Evolutionary conservation across 1,284 basidiomycete genomes (phyloP).

Genomic region (Trichosporon ovoides): DNA sequence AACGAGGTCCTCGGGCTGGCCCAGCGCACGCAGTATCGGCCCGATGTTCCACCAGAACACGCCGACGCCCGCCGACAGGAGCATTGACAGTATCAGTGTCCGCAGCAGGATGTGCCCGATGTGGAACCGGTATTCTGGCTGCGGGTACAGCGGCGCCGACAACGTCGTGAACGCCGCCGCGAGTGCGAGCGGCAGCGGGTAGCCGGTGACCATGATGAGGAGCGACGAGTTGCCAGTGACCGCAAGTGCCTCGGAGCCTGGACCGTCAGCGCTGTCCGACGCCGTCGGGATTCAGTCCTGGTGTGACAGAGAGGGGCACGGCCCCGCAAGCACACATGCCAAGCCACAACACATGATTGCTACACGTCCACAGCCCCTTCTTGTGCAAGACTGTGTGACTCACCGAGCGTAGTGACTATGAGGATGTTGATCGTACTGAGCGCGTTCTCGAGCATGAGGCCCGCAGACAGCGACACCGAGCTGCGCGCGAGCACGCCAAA

Average conservation of each 20-base stretch:
- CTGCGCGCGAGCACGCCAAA: constrained; percentile 15
- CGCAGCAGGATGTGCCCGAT: constrained; percentile 41
- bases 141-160: constrained; percentile 33
- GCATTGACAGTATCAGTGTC: constrained; percentile 26
- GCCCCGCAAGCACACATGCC: not conserved
- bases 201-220: constrained; percentile 32
- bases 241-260: constrained; percentile 23
- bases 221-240: constrained; percentile 33
- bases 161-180: constrained; percentile 40
- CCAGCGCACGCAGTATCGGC: constrained; percentile 23
- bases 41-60: constrained; percentile 34
- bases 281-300: too few species aligned
- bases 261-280: not conserved
- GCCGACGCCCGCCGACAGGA: constrained; percentile 23
- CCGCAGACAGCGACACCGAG: constrained; percentile 16
- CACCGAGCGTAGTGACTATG: constrained; percentile 27
- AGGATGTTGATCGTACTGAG: constrained; percentile 27
- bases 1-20: constrained; percentile 26
- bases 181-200: constrained; percentile 29
- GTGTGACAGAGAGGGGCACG: not conserved
- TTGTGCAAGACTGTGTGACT: not conserved
- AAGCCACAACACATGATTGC: not conserved
- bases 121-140: constrained; percentile 22
- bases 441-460: constrained; percentile 24
- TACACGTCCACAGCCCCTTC: not conserved